Base-by-base conservation (phyloP, 75 land plant genomes). In the Azolla pinnata region DNA sequence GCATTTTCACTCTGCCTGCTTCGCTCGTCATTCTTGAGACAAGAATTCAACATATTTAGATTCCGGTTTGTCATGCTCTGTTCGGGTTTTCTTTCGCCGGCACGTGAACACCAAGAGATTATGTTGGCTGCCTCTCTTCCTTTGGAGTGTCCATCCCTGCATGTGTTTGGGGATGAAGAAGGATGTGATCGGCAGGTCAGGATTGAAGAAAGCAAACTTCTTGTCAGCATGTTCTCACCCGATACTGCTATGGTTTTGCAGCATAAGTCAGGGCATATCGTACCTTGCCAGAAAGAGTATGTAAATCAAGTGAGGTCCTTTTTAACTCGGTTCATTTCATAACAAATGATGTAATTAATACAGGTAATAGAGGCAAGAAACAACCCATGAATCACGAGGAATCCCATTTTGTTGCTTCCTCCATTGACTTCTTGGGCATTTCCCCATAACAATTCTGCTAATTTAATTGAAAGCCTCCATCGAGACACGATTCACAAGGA, bases 221-320 rank as follows among this genome's bases (percentile, higher is more conserved):
- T 91, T 24, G 77, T 81, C 4, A 14, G 60, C 8, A 44, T 73
- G 25, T 91, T 91, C 57, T 73, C 76, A 31, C 55, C 66, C 7
- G 79, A 68, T 31, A 64, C 59, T 31, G 61, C 75, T n/a, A 62
- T 71, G 25, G 45, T 87, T 9, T 59, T 91, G 46, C 68, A 79
- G 61, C 97, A 91, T 67, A 66, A 69, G 19, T 72, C 58, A 45
- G 97, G 97, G 26, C 97, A 91, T 57, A 84, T 91, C 35, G 74
- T 91, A 40, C 97, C 97, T 8, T 71, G 81, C 10, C 47, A 64
- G 40, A 33, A 79, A 33, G 77, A 84, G 3, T 75, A 69, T 55
- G 75, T 85, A 20, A 79, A 81, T 44, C 66, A 76, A 29, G 68
- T 85, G 0, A 81, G 73, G 59, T 51, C 46, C 3, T 85, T 85